A percentile compares a stretch with the other conserved stretches of the same genome.
These are phyloP conservation scores for Bonia amplexicaulis DNA, from an alignment of 176 grass and related monocot genomes.

Conservation along the genomic window DNA sequence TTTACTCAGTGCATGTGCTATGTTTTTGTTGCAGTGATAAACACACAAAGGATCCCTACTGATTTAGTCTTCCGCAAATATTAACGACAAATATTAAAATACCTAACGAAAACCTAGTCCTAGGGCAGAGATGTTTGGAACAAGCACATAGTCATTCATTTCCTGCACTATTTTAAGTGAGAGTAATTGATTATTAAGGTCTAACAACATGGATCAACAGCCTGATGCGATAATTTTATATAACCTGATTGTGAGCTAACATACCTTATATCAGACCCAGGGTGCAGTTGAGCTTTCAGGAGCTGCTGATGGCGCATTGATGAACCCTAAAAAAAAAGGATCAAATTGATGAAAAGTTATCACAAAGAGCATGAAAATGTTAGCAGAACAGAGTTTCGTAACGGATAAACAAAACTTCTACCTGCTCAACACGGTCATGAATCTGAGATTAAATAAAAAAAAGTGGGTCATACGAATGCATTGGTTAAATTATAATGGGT, in stretches of 20 bases:
- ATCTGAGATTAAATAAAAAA: conserved; percentile 33
- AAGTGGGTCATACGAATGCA: not conserved
- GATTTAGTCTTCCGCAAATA: conserved; percentile 27
- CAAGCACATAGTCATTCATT: conserved; percentile 18
- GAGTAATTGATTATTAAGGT: not conserved
- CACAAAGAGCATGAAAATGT: conserved; percentile 17
- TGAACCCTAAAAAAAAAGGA: conserved; percentile 45
- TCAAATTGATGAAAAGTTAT: not conserved
- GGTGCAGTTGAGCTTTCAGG: conserved; percentile 73
- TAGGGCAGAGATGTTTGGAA: conserved; percentile 17
- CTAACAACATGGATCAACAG: conserved; percentile 15
- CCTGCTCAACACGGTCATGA: conserved; percentile 63
- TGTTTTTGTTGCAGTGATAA: conserved; percentile 42
- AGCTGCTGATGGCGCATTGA: conserved; percentile 73
- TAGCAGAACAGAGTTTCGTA: not conserved
- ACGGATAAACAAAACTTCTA: not conserved
- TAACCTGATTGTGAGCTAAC: conserved; percentile 6
- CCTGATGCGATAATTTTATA: not conserved
- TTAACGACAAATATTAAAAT: conserved; percentile 5
- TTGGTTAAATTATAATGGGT: not conserved
- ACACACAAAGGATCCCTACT: conserved; percentile 31
- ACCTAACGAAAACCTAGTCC: conserved; percentile 5
- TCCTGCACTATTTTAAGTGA: not conserved
- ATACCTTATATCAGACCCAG: conserved; percentile 85
- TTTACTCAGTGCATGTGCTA: conserved; percentile 62